Evolutionary conservation across 2,329 filamentous ascomycete species (phyloP).

Genomic region (Truncatella angustata): DNA sequence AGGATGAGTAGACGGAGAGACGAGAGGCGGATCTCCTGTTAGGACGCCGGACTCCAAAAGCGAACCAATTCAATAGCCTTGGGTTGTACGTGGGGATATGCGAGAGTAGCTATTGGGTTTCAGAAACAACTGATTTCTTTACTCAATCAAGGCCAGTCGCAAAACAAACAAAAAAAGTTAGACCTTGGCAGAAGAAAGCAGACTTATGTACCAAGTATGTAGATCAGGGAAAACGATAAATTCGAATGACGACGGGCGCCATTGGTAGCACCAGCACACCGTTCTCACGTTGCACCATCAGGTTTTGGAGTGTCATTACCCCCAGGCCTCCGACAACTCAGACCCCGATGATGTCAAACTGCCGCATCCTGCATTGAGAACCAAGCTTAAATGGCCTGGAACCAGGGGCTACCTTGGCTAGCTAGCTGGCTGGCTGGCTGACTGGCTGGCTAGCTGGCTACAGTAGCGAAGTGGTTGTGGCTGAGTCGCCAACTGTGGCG

Average conservation of each 20-base stretch:
- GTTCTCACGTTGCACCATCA: not conserved
- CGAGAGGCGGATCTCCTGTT: no score
- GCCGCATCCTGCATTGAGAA: constrained; percentile 2
- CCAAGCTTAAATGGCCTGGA: not conserved
- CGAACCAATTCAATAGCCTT: no score
- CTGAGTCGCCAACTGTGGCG: not conserved
- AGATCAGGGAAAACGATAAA: not conserved
- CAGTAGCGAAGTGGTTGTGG: not conserved
- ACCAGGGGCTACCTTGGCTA: not conserved
- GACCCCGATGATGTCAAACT: constrained; percentile 8
- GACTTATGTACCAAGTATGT: not conserved
- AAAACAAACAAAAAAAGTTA: no score
- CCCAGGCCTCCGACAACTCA: not conserved
- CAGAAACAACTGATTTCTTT: not conserved
- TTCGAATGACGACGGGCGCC: constrained; percentile 2
- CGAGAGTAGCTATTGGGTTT: not conserved
- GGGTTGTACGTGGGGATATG: no score
- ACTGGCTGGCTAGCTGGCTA: not conserved
- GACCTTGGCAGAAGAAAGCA: not conserved
- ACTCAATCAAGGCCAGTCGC: no score
- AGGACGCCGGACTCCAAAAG: no score
- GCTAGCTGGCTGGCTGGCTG: not conserved
- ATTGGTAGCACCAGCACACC: constrained; percentile 1
- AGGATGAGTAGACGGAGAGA: no score
- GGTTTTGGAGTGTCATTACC: constrained; percentile 8